These are phyloP conservation scores for Styphnolobium japonicum DNA, from an alignment of 306 rosid genomes.

Conservation along the genomic window DNA sequence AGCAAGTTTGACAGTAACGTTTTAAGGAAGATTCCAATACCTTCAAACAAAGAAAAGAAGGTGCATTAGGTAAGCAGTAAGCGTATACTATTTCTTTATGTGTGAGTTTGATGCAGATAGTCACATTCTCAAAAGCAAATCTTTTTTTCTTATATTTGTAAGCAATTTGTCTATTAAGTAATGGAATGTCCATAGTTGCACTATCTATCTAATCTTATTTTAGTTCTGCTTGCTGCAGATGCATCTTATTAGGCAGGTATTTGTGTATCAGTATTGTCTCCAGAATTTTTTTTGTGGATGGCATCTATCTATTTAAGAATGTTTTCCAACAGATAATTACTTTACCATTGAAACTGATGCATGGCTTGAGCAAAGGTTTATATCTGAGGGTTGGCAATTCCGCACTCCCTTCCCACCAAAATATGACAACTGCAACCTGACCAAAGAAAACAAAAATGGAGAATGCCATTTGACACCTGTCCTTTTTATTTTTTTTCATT, in stretches of 20 bases:
- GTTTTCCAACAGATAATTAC: too few relatives aligned
- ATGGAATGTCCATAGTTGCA: slow-evolving; percentile 2
- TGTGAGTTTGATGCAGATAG: slow-evolving; percentile 18
- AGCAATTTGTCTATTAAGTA: slow-evolving; percentile 8
- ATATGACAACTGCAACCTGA: too few relatives aligned
- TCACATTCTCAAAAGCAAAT: slow-evolving; percentile 8
- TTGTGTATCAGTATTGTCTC: too few relatives aligned
- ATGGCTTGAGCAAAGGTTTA: neutral
- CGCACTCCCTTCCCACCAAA: too few relatives aligned
- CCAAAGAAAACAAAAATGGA: too few relatives aligned
- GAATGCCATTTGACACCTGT: neutral
- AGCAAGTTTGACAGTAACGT: slow-evolving; percentile 53
- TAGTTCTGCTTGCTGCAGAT: neutral
- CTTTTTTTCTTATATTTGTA: neutral
- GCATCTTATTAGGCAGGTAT: neutral
- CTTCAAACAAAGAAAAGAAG: slow-evolving; percentile 77
- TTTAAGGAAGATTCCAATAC: slow-evolving; percentile 61
- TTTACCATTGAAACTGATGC: neutral
- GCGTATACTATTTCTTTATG: slow-evolving; percentile 20
- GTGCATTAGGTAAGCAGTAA: slow-evolving; percentile 55
- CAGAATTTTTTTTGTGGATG: too few relatives aligned
- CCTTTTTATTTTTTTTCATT: too few relatives aligned
- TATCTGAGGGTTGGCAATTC: neutral
- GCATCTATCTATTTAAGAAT: too few relatives aligned
- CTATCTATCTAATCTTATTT: neutral